Conservation (phyloP, 495 filamentous ascomycete genomes). For the Tricharina praecox region DNA sequence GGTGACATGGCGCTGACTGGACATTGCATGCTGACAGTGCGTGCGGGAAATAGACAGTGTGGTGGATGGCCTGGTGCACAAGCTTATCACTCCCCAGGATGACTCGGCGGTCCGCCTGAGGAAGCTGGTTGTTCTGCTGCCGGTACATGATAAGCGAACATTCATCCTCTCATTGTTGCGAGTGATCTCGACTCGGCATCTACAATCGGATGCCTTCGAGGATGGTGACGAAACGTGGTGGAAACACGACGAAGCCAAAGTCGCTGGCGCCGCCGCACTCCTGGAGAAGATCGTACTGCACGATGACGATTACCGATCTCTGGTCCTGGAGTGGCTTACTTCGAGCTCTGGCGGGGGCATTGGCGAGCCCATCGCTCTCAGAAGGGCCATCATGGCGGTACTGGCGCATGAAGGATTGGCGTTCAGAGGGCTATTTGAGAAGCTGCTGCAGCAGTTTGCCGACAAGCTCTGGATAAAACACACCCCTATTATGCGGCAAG, state of each 20-base stretch:
- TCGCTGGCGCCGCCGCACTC: conserved; percentile 36
- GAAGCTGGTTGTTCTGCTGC: conserved; percentile 14
- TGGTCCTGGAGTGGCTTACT: conserved; percentile 53
- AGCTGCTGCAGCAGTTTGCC: conserved; percentile 53
- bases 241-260: conserved; percentile 25
- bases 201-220: conserved; percentile 23
- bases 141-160: conserved; percentile 17
- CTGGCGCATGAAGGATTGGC: conserved; percentile 37
- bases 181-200: conserved; percentile 28
- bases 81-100: conserved; percentile 7
- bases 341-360: conserved; percentile 46
- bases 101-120: conserved; percentile 22
- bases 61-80: conserved; percentile 28
- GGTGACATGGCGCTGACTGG: neutral
- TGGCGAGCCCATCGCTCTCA: conserved; percentile 42
- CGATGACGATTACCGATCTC: conserved; percentile 30
- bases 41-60: conserved; percentile 40
- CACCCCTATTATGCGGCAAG: conserved; percentile 63
- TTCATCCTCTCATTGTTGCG: conserved; percentile 20
- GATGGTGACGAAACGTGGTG: conserved; percentile 27
- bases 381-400: conserved; percentile 48
- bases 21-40: conserved; percentile 18
- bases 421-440: conserved; percentile 44
- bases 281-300: conserved; percentile 29
- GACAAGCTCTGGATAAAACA: conserved; percentile 79